A percentile compares a stretch with the other conserved stretches of the same genome.
These are phyloP conservation scores for Neurospora crassa DNA, from an alignment of 2,329 filamentous ascomycete species.

Conservation along the genomic window DNA sequence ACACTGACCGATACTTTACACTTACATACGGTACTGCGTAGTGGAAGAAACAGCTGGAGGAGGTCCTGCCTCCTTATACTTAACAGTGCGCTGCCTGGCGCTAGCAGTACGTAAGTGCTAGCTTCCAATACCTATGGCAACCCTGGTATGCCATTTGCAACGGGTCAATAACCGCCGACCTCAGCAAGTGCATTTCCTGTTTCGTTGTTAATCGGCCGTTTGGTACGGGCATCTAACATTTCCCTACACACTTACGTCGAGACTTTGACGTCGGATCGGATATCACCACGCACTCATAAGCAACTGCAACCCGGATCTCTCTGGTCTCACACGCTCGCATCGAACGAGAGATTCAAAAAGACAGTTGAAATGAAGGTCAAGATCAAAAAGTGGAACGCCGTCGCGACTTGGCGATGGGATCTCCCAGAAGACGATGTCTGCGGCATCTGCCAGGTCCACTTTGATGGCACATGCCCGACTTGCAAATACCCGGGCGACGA, in stretches of 20 bases:
- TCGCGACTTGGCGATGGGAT: slow-evolving; percentile 97
- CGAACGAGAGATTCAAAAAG: slow-evolving; percentile 7
- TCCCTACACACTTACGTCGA: background rate
- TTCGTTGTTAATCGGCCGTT: background rate
- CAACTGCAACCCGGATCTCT: background rate
- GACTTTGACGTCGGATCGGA: background rate
- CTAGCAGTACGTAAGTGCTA: background rate
- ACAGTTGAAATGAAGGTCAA: slow-evolving; percentile 72
- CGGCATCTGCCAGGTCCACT: slow-evolving; percentile 95
- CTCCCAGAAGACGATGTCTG: slow-evolving; percentile 96
- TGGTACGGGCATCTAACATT: background rate
- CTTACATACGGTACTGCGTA: too few relatives aligned
- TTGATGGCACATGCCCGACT: slow-evolving; percentile 93
- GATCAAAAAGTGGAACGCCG: slow-evolving; percentile 85
- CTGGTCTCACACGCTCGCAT: background rate
- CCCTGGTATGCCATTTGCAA: background rate
- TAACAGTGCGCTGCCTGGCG: background rate
- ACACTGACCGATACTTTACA: background rate
- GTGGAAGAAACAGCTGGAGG: too few relatives aligned
- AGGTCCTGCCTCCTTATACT: too few relatives aligned
- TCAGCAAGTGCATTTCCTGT: background rate
- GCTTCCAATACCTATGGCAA: background rate
- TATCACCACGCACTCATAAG: background rate
- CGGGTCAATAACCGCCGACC: background rate
- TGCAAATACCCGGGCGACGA: slow-evolving; percentile 98